phyloP scores from a whole-genome alignment of 1,284 basidiomycete genomes.

The Nidula niveotomentosa region DNA sequence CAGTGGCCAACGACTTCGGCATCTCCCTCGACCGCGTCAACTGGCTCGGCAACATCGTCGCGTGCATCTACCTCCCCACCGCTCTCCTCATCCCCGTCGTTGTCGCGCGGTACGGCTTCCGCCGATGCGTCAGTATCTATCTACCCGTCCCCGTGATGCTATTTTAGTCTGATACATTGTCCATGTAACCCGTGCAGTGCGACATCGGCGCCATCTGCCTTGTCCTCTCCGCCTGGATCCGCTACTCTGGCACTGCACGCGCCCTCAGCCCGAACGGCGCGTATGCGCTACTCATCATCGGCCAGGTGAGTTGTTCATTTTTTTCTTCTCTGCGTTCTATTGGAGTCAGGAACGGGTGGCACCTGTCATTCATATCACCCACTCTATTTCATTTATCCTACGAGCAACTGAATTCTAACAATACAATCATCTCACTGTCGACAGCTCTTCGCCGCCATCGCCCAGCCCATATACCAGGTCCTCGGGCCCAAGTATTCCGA shows the following conservation, averaged over 20 bases:
- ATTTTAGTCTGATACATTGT: not conserved
- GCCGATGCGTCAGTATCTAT: conserved; percentile 44
- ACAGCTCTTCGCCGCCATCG: conserved; percentile 52
- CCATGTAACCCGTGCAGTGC: conserved; percentile 32
- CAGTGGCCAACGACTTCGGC: conserved; percentile 60
- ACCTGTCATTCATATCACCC: too few relatives aligned
- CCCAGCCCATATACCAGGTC: conserved; percentile 71
- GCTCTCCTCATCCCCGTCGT: conserved; percentile 57
- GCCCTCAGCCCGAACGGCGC: conserved; percentile 46
- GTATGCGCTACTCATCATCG: conserved; percentile 66
- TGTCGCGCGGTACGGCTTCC: conserved; percentile 58
- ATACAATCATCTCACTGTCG: not conserved
- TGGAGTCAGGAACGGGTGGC: too few relatives aligned
- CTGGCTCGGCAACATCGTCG: conserved; percentile 73
- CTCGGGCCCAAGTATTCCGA: conserved; percentile 73
- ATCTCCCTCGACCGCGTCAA: conserved; percentile 69
- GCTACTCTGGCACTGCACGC: conserved; percentile 65
- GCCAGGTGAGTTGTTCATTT: conserved; percentile 48
- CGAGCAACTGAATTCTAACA: too few relatives aligned
- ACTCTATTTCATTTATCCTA: too few relatives aligned
- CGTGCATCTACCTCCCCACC: conserved; percentile 58
- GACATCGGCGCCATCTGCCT: conserved; percentile 52
- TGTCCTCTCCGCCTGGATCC: conserved; percentile 69
- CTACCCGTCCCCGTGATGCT: not conserved
- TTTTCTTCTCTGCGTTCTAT: not conserved